Conservation (phyloP, 352 stramenopile genomes). For the Phytopythium ostracodes region DNA sequence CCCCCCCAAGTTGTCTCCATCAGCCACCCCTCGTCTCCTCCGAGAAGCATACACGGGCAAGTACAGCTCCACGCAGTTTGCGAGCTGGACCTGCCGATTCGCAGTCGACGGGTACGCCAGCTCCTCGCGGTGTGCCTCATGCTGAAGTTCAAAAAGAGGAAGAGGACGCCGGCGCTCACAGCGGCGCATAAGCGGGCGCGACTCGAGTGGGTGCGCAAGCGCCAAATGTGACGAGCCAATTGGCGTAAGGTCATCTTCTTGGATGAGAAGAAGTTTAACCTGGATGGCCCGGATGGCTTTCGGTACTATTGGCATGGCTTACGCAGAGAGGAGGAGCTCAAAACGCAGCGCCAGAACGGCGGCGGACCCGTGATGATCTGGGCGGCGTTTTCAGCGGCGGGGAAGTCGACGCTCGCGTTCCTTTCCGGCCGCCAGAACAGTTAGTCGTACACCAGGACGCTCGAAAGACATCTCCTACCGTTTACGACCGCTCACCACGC, state of each 20-base stretch:
- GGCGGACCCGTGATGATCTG: not conserved
- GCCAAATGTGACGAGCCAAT: not conserved
- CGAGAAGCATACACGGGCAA: not conserved
- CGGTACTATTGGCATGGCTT: not conserved
- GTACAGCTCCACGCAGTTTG: not conserved
- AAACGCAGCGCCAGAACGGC: not conserved
- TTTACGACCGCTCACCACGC: not conserved
- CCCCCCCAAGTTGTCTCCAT: not conserved
- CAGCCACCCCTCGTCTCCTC: not conserved
- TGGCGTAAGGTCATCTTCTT: not conserved
- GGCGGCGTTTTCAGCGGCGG: not conserved
- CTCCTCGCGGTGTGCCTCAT: constrained; percentile 5
- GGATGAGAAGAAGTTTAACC: not conserved
- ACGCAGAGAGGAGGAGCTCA: not conserved
- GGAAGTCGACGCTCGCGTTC: not conserved
- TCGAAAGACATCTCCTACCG: not conserved
- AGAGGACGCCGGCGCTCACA: not conserved
- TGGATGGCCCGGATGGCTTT: not conserved
- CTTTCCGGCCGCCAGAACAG: not conserved
- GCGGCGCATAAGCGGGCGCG: not conserved
- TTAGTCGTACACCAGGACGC: not conserved
- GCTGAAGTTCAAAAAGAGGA: constrained; percentile 18
- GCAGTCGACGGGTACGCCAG: not conserved
- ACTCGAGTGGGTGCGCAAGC: not conserved
- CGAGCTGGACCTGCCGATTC: not conserved